Evolutionary conservation across 148 eudicot genomes (phyloP), one percentile per base, ranked within the genome.

Genomic region (Spergularia marina): DNA sequence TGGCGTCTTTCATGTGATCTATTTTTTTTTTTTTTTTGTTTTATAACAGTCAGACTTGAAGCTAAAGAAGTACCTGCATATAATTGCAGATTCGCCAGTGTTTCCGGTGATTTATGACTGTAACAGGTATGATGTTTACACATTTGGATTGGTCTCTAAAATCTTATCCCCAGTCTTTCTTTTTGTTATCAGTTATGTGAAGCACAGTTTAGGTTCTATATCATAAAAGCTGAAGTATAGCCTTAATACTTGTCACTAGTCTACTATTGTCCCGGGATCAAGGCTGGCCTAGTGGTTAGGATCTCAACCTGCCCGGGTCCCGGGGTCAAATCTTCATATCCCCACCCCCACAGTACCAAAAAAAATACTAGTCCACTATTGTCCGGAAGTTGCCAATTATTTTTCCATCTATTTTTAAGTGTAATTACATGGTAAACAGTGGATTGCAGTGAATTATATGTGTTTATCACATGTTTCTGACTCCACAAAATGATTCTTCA

Each of bases 61-160:
- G 83, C 71, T 95, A 91, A 95, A 95, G 92, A 95, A 92, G 78
- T 92, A 85, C 88, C 84, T 95, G 88, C 92, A 89, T 78, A 95
- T 95, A 60, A 92, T 92, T 81, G 97, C 88, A 83, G 72, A 82
- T 41, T 92, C 98, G 41, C 92, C 92, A 9, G 97, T 95, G 51
- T 90, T 85, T 77, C 98, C 98, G 13, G 94, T 95, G 54, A 83
- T 95, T 78, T 90, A 90, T 83, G 97, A 95, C 73, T 64, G 63
- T 58, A 84, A 90, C 69, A 92, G 98, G 98, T 95, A 89, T 73
- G 51, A 56, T 82, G 21, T 54, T 57, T 77, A 53, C 16, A 41
- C 8, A 4, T 71, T 73, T 16, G 49, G 51, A n/a, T 57, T 56
- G 25, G 57, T 69, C 44, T 41, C 40, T 30, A 53, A 10, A 30